Conservation (phyloP, 805 yeast genomes). For the Brettanomyces naardenensis region DNA sequence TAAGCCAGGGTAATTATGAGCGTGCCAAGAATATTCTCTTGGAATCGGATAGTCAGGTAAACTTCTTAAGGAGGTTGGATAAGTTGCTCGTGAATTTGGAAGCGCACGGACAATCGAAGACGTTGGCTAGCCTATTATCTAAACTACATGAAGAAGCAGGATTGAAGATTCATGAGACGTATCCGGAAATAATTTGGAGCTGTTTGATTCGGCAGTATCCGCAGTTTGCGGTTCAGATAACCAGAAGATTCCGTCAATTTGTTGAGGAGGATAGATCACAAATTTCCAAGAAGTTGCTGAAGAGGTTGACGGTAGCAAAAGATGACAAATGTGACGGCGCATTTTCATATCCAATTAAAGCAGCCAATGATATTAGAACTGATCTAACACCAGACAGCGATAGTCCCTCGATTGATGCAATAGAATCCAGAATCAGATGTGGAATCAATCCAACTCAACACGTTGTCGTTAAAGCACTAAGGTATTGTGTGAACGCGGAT, state of each 20-base stretch:
- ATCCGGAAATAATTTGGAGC: conserved; percentile 16
- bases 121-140: conserved; percentile 14
- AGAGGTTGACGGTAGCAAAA: background rate
- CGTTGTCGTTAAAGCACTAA: conserved; percentile 5
- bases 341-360: conserved; percentile 1
- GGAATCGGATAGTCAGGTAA: conserved; percentile 3
- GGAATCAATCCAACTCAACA: conserved; percentile 20
- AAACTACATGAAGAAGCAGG: conserved; percentile 21
- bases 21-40: conserved; percentile 7
- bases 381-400: conserved; percentile 6
- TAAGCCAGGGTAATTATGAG: conserved; percentile 11
- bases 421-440: conserved; percentile 16
- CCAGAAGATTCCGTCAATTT: conserved; percentile 8
- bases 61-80: conserved; percentile 8
- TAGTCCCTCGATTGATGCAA: conserved; percentile 12
- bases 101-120: conserved; percentile 13
- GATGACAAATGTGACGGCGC: background rate
- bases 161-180: conserved; percentile 12
- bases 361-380: conserved; percentile 4
- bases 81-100: conserved; percentile 13
- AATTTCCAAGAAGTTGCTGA: background rate
- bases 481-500: background rate
- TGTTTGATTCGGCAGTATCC: conserved; percentile 15
- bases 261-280: background rate
- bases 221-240: conserved; percentile 12